Conservation (phyloP, 2,329 filamentous ascomycete species). For the Nannizzia gypsea region DNA sequence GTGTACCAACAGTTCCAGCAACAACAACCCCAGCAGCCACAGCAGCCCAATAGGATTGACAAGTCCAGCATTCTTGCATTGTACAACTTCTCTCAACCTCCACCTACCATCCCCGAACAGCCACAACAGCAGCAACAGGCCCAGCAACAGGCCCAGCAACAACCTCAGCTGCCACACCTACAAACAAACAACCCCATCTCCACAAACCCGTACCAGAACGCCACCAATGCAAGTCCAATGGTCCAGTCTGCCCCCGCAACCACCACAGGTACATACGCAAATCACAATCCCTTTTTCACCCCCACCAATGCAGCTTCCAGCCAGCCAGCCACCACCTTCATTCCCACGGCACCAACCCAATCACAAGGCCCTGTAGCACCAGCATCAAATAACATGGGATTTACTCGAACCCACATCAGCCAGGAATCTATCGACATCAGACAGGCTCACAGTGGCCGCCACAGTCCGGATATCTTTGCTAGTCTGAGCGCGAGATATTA, state of each 20-base stretch:
- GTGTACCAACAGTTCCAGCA: slow-evolving; percentile 11
- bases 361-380: neutral
- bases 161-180: slow-evolving; percentile 16
- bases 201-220: neutral
- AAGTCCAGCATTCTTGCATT: slow-evolving; percentile 38
- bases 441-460: slow-evolving; percentile 35
- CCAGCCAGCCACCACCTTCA: slow-evolving; percentile 4
- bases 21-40: slow-evolving; percentile 15
- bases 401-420: slow-evolving; percentile 30
- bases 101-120: slow-evolving; percentile 27
- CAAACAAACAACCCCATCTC: slow-evolving; percentile 5
- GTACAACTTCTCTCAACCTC: slow-evolving; percentile 33
- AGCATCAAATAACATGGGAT: neutral
- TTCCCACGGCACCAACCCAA: neutral
- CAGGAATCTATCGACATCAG: slow-evolving; percentile 40
- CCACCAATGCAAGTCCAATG: slow-evolving; percentile 5
- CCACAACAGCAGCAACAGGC: slow-evolving; percentile 17
- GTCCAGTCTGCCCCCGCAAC: slow-evolving; percentile 9
- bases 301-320: slow-evolving; percentile 15
- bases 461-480: slow-evolving; percentile 42
- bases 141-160: slow-evolving; percentile 17
- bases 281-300: slow-evolving; percentile 23
- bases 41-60: slow-evolving; percentile 26
- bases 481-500: slow-evolving; percentile 36
- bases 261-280: slow-evolving; percentile 15